Evolutionary conservation across 495 filamentous ascomycete species (phyloP), one percentile per base, ranked within the genome.

Genomic region (Podospora fimiseda): DNA sequence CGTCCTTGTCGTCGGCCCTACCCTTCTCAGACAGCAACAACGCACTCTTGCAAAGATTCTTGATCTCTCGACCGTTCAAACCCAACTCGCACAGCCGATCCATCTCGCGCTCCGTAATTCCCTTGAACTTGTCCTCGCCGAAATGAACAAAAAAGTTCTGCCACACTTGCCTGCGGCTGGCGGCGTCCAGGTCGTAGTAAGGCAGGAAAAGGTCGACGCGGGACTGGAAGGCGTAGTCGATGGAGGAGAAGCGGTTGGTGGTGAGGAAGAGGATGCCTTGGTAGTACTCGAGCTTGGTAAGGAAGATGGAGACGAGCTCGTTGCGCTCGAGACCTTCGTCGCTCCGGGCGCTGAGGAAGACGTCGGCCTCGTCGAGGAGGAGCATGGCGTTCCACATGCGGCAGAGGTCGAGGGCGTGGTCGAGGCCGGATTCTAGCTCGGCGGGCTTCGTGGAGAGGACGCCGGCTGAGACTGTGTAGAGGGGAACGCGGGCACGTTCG

Each of bases 221-320:
- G 1, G 71, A 76, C 45, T 71, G 68, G 55, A 81, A 75, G 0
- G 76, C 76, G 52, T 73, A 65, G 56, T 81, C 78, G 39, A 81
- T 70, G 30, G 30, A 23, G 3, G 55, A 38, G 41, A 60, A 52
- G 15, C 70, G 69, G 53, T 78, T 79, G 38, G 74, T 74, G 2
- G 75, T 78, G 14, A 79, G 63, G 57, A 80, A 73, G 11, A 78
- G 59, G 40, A 77, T 73, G 22, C 75, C 74, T 37, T 73, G 65
- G 45, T 80, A 80, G 66, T 80, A 80, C 58, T 82, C 77, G 5
- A 82, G 62, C 58, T 71, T 71, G 43, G 74, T 67, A 33, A 80
- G 69, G 56, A 80, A 80, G 39, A 79, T 66, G 22, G 71, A 70
- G 2, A 78, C 72, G 2, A 78, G 65, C 38, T 65, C 70, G 45